Base-by-base conservation (phyloP, 306 rosid species). In the Casuarina glauca region DNA sequence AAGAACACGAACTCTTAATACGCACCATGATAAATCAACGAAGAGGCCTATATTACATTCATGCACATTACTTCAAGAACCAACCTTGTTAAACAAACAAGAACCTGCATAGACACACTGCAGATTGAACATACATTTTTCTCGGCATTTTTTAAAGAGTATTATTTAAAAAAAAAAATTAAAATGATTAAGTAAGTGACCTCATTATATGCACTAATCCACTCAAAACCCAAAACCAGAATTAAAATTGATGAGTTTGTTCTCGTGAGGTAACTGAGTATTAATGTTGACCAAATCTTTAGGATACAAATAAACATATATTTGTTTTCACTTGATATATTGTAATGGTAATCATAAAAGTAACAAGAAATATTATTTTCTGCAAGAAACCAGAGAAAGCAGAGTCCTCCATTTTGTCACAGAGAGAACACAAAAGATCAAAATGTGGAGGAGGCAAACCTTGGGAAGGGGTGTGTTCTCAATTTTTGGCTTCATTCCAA, bases 401-500 rank as follows among this genome's bases (percentile, higher is more conserved):
- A 42, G 41, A 17, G 10, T 67, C 48, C 50, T 7, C 50, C 50
- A 67, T 48, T 75, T 16, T n/a, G 45, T 75, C 61, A 75, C 49
- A 12, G 6, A 43, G 5, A 54, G 69, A 79, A 67, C 3, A 57
- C 9, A 69, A 15, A 58, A 45, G 5, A 26, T 46, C 44, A 80
- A 32, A 26, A 6, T 58, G 62, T 55, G 32, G 3, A 9, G 19
- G 61, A 38, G 70, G 45, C 87, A 82, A 76, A 90, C 90, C 91
- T 90, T 88, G 38, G 82, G 79, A 51, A 88, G 11, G 55, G 79
- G 91, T 4, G 90, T 82, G 46, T 74, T 75, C 43, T 88, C 84
- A 79, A 60, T 74, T 10, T 62, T 81, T 19, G 90, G 91, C 75
- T 84, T 72, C 94, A 90, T 90, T 78, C 94, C 91, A 72, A 90